Conservation (phyloP, 1,284 basidiomycete species). For the Ustilago crameri region DNA sequence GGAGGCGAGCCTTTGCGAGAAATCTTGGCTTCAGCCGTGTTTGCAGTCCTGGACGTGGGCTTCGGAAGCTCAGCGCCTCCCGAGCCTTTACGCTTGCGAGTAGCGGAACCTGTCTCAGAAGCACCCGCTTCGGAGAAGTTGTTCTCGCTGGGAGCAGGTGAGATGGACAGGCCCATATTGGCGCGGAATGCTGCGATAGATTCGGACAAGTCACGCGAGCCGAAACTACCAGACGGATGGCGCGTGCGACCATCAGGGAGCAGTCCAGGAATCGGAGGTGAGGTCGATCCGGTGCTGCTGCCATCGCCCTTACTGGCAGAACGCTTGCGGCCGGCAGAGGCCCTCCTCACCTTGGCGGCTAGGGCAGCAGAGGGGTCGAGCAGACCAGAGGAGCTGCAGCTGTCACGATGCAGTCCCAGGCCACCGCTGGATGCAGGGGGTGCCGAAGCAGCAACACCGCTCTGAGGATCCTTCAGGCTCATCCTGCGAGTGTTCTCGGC, state of each 20-base stretch:
- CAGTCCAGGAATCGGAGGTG: slow-evolving; percentile 34
- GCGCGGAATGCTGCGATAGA: slow-evolving; percentile 45
- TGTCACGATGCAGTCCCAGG: slow-evolving; percentile 19
- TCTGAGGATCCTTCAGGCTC: slow-evolving; percentile 15
- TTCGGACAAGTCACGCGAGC: slow-evolving; percentile 38
- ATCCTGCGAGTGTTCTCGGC: slow-evolving; percentile 26
- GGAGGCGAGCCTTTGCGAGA: slow-evolving; percentile 21
- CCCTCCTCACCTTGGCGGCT: slow-evolving; percentile 2
- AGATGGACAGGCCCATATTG: slow-evolving; percentile 42
- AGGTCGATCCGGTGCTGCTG: slow-evolving; percentile 27
- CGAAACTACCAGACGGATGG: slow-evolving; percentile 41
- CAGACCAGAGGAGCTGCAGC: neutral
- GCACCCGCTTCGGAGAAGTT: slow-evolving; percentile 6
- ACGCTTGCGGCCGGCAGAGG: slow-evolving; percentile 3
- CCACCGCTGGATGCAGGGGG: slow-evolving; percentile 9
- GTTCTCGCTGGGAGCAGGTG: slow-evolving; percentile 33
- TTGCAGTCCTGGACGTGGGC: slow-evolving; percentile 29
- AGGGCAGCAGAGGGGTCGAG: slow-evolving; percentile 16
- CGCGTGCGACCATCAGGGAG: slow-evolving; percentile 51
- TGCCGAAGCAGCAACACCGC: slow-evolving; percentile 6
- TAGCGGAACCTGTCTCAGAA: slow-evolving; percentile 17
- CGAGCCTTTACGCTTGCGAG: slow-evolving; percentile 35
- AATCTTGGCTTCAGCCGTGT: slow-evolving; percentile 20
- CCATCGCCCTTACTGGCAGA: slow-evolving; percentile 5
- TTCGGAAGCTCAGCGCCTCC: slow-evolving; percentile 19